A percentile compares a stretch with the other conserved stretches of the same genome.
Conservation (phyloP, 148 eudicot species). For the Camellia japonica region DNA sequence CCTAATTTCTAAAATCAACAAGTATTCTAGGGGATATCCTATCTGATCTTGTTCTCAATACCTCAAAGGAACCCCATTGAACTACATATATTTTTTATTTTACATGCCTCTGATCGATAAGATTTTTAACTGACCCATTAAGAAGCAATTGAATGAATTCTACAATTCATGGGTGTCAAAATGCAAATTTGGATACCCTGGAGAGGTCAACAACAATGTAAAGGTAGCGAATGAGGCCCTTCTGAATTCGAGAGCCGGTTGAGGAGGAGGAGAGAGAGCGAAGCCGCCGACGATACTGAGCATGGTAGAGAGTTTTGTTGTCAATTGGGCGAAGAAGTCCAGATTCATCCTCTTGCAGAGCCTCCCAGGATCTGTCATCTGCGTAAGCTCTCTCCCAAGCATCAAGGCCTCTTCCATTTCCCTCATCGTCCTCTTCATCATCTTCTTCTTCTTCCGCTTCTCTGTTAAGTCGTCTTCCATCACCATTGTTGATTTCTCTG, state of each 20-base stretch:
- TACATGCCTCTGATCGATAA: not conserved
- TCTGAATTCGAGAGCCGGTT: conserved; percentile 69
- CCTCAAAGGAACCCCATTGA: not conserved
- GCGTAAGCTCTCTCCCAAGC: conserved; percentile 92
- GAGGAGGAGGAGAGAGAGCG: conserved; percentile 56
- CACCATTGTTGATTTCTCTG: conserved; percentile 41
- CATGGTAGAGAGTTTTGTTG: conserved; percentile 62
- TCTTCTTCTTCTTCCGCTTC: conserved; percentile 56
- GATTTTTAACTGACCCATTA: not conserved
- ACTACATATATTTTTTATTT: not conserved
- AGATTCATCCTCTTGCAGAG: conserved; percentile 88
- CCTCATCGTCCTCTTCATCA: conserved; percentile 59
- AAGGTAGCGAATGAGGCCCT: conserved; percentile 86
- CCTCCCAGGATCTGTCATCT: conserved; percentile 91
- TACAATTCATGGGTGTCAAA: not conserved
- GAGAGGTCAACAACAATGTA: conserved; percentile 82
- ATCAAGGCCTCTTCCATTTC: conserved; percentile 44
- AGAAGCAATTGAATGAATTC: conserved; percentile 2
- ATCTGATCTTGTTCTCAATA: not conserved
- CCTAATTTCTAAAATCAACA: not conserved
- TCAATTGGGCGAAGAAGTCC: conserved; percentile 84
- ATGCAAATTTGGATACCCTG: conserved; percentile 43
- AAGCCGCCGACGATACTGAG: conserved; percentile 81
- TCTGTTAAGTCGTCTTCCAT: conserved; percentile 39
- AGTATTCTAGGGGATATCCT: not conserved